Percentiles rank a stretch among this genome's conserved stretches.
Conservation (phyloP, 1,284 basidiomycete genomes). For the Neotropicomus parvogracilis region DNA sequence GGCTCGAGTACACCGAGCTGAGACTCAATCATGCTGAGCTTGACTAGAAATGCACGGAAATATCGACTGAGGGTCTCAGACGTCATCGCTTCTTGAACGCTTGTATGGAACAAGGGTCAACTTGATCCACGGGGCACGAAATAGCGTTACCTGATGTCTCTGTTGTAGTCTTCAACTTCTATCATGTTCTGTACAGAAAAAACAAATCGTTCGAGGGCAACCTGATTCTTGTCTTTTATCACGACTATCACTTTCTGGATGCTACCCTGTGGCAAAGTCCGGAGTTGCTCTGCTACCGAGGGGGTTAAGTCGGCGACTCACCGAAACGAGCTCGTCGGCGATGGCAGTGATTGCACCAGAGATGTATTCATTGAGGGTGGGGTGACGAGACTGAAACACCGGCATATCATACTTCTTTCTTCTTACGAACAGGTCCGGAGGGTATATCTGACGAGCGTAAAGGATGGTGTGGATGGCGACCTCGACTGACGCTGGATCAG, state of each 20-base stretch:
- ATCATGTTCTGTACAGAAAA: slow-evolving; percentile 74
- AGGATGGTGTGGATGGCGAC: slow-evolving; percentile 90
- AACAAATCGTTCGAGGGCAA: slow-evolving; percentile 78
- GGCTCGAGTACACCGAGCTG: slow-evolving; percentile 62
- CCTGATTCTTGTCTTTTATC: slow-evolving; percentile 73
- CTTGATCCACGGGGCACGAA: background rate
- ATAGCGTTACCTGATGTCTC: slow-evolving; percentile 51
- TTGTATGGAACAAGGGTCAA: slow-evolving; percentile 29
- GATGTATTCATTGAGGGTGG: slow-evolving; percentile 84
- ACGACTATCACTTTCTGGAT: slow-evolving; percentile 75
- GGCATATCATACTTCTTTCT: slow-evolving; percentile 86
- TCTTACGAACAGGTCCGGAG: slow-evolving; percentile 80
- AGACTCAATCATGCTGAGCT: slow-evolving; percentile 77
- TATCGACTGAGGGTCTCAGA: slow-evolving; percentile 65
- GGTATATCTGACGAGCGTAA: slow-evolving; percentile 88
- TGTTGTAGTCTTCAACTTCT: slow-evolving; percentile 61
- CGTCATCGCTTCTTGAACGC: slow-evolving; percentile 68
- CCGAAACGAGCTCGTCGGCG: slow-evolving; percentile 68
- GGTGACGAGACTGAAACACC: slow-evolving; percentile 89
- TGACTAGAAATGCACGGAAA: slow-evolving; percentile 83
- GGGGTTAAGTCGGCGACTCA: slow-evolving; percentile 32
- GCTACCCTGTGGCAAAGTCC: slow-evolving; percentile 48
- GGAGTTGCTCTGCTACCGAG: background rate
- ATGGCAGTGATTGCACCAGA: slow-evolving; percentile 75
- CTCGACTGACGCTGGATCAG: slow-evolving; percentile 60